These are phyloP conservation scores for Sophora flavescens DNA, from an alignment of 306 rosid species.

Conservation along the genomic window DNA sequence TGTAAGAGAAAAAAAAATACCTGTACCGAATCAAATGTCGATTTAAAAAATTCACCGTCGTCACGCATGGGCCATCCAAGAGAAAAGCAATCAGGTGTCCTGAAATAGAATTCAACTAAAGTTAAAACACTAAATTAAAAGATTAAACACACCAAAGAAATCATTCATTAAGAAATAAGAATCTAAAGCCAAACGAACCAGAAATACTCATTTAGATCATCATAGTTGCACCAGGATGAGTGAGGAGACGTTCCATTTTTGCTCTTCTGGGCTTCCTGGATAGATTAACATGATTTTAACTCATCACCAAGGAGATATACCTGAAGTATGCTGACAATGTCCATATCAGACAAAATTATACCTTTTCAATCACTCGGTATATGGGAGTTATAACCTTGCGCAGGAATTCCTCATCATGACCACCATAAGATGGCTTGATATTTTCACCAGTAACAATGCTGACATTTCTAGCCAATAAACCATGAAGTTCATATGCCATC, in stretches of 20 bases:
- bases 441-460: slow-evolving; percentile 98
- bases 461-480: slow-evolving; percentile 97
- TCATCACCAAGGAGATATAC: slow-evolving; percentile 22
- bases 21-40: slow-evolving; percentile 71
- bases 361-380: slow-evolving; percentile 84
- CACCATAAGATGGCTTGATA: slow-evolving; percentile 97
- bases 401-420: slow-evolving; percentile 93
- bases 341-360: slow-evolving; percentile 39
- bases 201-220: slow-evolving; percentile 91
- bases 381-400: slow-evolving; percentile 90
- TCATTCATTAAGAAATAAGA: slow-evolving; percentile 35
- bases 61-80: slow-evolving; percentile 99
- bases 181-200: slow-evolving; percentile 62
- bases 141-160: slow-evolving; percentile 33
- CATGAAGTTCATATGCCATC: slow-evolving; percentile 99
- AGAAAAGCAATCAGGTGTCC: slow-evolving; percentile 89
- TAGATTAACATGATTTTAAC: slow-evolving; percentile 30
- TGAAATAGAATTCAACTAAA: slow-evolving; percentile 41
- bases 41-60: slow-evolving; percentile 91
- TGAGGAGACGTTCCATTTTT: slow-evolving; percentile 75
- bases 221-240: slow-evolving; percentile 86
- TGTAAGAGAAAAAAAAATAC: slow-evolving; percentile 51
- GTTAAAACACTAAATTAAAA: slow-evolving; percentile 34
- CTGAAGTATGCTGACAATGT: slow-evolving; percentile 33
- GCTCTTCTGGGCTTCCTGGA: slow-evolving; percentile 73